Conservation (phyloP, 108 stramenopile genomes). For the Pseudonitzschia multistriata region DNA sequence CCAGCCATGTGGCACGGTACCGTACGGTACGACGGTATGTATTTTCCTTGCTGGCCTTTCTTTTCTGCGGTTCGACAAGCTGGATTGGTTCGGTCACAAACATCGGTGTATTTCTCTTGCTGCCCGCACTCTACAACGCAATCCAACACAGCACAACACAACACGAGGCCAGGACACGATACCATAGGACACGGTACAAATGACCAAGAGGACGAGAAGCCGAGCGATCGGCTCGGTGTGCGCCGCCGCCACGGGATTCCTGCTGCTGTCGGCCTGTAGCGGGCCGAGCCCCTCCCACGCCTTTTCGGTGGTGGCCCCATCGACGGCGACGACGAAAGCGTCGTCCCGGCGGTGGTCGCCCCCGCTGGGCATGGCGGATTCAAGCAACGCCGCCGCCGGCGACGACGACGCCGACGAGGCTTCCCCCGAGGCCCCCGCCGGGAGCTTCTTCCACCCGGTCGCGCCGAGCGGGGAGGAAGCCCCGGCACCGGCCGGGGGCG, state of each 20-base stretch:
- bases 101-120: no score
- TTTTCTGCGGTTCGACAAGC: no score
- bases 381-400: no score
- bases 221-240: neutral
- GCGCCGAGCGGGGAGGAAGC: constrained; percentile 34
- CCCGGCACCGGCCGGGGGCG: constrained; percentile 1
- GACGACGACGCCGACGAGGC: neutral
- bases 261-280: constrained; percentile 2
- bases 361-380: neutral
- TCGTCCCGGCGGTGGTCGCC: neutral
- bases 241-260: neutral
- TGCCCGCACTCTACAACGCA: no score
- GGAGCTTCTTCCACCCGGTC: constrained; percentile 59
- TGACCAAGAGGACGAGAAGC: neutral
- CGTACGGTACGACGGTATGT: no score
- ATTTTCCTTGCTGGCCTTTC: no score
- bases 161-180: no score
- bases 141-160: no score
- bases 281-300: neutral
- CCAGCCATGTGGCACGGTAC: no score
- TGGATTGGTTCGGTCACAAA: no score
- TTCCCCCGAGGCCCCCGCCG: constrained; percentile 25
- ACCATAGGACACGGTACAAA: no score
- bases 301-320: neutral
- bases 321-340: neutral